Evolutionary conservation across 257 asterid genomes (phyloP), one percentile per base, ranked within the genome.

Genomic region (Ballota nigra): DNA sequence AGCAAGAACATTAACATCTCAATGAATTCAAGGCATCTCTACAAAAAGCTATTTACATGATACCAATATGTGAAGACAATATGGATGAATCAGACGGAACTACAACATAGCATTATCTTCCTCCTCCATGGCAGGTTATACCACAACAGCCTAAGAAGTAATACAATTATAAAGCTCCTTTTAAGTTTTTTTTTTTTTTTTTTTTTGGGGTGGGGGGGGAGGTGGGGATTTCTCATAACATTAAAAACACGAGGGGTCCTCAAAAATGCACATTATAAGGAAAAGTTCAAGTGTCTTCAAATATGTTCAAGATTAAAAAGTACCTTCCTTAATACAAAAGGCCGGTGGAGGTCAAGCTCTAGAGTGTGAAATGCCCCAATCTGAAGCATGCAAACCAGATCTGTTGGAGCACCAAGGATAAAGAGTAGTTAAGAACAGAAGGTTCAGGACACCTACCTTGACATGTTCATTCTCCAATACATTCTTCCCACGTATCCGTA

Each of bases 311-410:
- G 38, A 60, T 24, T 43, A 34, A 9, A 8, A 13, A 56, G 41
- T 79, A 92, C 97, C 98, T 95, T 95, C 80, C 89, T 88, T 72
- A 92, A 80, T 26, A 91, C 95, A 81, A 95, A 89, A 66, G 99
- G 96, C 57, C 99, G 80, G 82, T 86, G 96, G 59, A 74, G 87
- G 82, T 95, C 99, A 66, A 95, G 79, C 77, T 95, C 98, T 64
- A 95, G 87, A n/a, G 99, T 92, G 89, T 95, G 99, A 76, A 89
- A 95, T 71, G 97, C 95, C 72, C 99, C 99, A 58, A 92, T 89
- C 99, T 95, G 85, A 83, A 78, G 51, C 59, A 65, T 34, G 66
- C 74, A 66, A 77, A 73, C 66, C 60, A 64, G 43, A 40, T 28
- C 60, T 52, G 31, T 72, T 24, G 80, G 47, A 72, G 72, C 38